Conservation (phyloP, 257 asterid genomes). For the Solanum ahanhuiri region DNA sequence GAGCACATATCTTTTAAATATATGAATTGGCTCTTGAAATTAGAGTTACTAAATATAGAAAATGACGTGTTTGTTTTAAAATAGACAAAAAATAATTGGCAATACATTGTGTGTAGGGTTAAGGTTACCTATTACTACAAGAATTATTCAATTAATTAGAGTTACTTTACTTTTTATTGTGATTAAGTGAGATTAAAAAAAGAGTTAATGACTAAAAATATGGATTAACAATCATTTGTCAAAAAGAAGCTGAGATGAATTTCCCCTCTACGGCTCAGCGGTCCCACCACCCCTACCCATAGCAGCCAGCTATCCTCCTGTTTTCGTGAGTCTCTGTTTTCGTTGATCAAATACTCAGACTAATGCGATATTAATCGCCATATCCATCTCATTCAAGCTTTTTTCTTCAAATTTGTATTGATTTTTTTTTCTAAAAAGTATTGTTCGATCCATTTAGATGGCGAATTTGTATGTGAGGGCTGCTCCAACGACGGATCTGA, state of each 20-base stretch:
- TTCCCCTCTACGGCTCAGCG: neutral
- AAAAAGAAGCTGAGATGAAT: neutral
- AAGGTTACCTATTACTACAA: neutral
- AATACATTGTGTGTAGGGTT: neutral
- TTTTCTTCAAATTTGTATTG: neutral
- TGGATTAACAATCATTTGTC: neutral
- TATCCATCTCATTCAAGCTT: neutral
- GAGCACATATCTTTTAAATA: too few species aligned
- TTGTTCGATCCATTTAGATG: constrained; percentile 17
- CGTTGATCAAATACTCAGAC: neutral
- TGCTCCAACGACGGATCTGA: constrained; percentile 81
- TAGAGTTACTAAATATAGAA: too few species aligned
- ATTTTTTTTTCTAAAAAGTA: neutral
- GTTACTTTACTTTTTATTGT: neutral
- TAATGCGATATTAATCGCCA: neutral
- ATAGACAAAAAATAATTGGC: neutral
- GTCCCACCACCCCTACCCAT: neutral
- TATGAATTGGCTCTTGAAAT: too few species aligned
- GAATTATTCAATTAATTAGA: neutral
- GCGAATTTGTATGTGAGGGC: constrained; percentile 69
- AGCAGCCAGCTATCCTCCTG: neutral
- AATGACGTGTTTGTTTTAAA: too few species aligned
- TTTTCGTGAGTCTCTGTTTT: neutral
- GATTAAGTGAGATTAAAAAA: neutral
- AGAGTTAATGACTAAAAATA: neutral